phyloP scores from a whole-genome alignment of 2,329 filamentous ascomycete species.

The Zasmidium angulare region DNA sequence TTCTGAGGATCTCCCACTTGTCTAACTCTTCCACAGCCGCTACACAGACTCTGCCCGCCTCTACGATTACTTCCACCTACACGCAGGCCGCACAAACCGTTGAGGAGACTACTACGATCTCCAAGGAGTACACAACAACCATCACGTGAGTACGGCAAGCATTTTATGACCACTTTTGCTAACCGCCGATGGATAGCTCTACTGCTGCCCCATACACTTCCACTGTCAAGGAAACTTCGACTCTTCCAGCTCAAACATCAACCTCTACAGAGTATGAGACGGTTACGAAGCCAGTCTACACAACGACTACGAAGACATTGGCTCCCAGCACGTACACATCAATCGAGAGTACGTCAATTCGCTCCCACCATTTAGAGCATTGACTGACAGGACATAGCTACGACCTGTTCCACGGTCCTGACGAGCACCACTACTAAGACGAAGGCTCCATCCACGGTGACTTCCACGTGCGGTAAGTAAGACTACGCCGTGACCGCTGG shows the following conservation, averaged over 20 bases:
- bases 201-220: conserved; percentile 2
- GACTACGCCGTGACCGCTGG: too few species aligned
- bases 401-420: not conserved
- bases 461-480: not conserved
- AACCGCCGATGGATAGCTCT: not conserved
- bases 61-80: not conserved
- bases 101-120: not conserved
- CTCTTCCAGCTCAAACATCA: not conserved
- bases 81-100: not conserved
- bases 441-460: not conserved
- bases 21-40: not conserved
- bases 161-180: not conserved
- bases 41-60: not conserved
- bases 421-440: not conserved
- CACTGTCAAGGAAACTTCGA: not conserved
- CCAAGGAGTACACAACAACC: conserved; percentile 1
- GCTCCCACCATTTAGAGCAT: not conserved
- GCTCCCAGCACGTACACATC: not conserved
- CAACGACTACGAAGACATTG: not conserved
- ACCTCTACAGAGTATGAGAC: not conserved
- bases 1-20: not conserved
- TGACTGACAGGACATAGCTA: not conserved
- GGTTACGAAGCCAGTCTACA: not conserved
- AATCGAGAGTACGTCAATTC: not conserved
- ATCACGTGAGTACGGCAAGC: not conserved